Percentiles rank a stretch among this genome's conserved stretches.
These are phyloP conservation scores for Fusarium veterinarium DNA, from an alignment of 2,329 filamentous ascomycete genomes.

Conservation along the genomic window DNA sequence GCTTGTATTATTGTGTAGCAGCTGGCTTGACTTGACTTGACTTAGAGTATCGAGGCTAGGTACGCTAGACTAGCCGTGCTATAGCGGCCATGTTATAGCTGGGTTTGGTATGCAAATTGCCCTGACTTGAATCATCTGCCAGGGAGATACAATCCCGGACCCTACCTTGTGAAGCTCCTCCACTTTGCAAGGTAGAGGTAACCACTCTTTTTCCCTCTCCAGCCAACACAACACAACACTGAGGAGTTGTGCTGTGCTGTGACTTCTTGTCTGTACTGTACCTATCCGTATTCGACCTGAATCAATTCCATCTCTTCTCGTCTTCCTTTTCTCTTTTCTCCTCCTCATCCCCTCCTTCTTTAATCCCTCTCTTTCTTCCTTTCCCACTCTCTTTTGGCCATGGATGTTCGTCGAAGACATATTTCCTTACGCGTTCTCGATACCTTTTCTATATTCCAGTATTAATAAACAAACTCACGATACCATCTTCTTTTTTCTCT, in stretches of 20 bases:
- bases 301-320: constrained; percentile 9
- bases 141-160: neutral
- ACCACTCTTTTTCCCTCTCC: neutral
- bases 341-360: neutral
- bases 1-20: neutral
- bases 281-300: constrained; percentile 1
- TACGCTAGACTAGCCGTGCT: neutral
- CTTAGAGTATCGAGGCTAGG: neutral
- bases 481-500: neutral
- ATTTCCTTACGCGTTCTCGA: neutral
- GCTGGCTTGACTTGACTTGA: neutral
- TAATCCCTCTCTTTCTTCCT: neutral
- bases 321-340: constrained; percentile 11
- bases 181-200: neutral
- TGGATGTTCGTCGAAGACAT: constrained; percentile 11
- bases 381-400: constrained; percentile 8
- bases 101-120: neutral
- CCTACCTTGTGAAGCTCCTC: neutral
- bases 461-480: neutral
- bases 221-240: neutral
- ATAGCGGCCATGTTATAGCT: neutral
- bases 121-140: neutral
- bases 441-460: constrained; percentile 2
- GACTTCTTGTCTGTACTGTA: neutral
- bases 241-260: neutral